Percentiles rank a stretch among this genome's conserved stretches.
Evolutionary conservation across 495 filamentous ascomycete genomes (phyloP).

Genomic region (Trichoderma reesei): DNA sequence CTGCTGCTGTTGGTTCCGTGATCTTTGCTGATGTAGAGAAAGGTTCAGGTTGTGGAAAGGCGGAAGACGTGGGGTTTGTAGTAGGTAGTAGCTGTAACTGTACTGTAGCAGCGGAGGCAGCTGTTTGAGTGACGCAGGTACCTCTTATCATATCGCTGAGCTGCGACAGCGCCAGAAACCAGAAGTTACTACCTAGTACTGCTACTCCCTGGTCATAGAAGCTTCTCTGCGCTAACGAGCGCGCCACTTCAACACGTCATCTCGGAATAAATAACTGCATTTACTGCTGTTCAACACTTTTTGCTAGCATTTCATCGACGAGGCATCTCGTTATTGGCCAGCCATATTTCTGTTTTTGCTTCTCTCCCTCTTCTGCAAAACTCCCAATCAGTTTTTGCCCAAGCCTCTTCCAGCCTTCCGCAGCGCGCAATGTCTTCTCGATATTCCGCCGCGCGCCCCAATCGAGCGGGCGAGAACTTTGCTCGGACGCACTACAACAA

Average conservation of each 20-base stretch:
- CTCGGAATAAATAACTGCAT: neutral
- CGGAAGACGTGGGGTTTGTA: slow-evolving; percentile 10
- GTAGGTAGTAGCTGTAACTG: too few relatives aligned
- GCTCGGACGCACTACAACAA: slow-evolving; percentile 58
- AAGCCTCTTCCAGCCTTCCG: neutral
- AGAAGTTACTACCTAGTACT: too few relatives aligned
- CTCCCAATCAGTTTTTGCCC: neutral
- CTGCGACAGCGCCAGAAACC: slow-evolving; percentile 1
- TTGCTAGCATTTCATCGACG: neutral
- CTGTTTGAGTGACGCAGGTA: slow-evolving; percentile 10
- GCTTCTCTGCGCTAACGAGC: neutral
- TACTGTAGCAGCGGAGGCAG: slow-evolving; percentile 8
- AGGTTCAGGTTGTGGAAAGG: slow-evolving; percentile 1
- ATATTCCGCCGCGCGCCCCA: slow-evolving; percentile 61
- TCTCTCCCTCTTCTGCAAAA: neutral
- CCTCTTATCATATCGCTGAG: slow-evolving; percentile 3
- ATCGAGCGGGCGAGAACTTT: slow-evolving; percentile 71
- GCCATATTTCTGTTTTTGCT: neutral
- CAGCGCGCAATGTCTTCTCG: slow-evolving; percentile 49
- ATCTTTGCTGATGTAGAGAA: neutral
- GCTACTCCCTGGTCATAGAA: neutral
- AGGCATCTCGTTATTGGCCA: neutral
- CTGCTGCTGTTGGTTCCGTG: neutral
- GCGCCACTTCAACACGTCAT: slow-evolving; percentile 1
- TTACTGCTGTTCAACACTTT: neutral